Percentiles rank a stretch among this genome's conserved stretches.
phyloP scores from a whole-genome alignment of 257 asterid genomes.

The Solanum lycopersicoides region DNA sequence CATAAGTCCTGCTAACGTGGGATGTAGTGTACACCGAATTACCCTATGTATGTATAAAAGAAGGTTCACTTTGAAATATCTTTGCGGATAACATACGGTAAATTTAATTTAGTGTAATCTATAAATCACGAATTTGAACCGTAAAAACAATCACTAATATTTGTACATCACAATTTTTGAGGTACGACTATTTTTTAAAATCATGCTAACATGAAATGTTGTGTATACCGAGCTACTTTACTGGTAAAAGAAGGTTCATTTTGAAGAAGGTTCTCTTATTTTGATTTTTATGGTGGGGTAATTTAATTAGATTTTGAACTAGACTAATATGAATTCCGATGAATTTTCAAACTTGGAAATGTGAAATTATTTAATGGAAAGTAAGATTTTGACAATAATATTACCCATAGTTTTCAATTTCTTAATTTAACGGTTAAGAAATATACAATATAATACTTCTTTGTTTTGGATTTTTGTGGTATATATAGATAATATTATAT shows the following conservation, averaged over 20 bases:
- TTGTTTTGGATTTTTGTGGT: neutral
- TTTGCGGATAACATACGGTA: neutral
- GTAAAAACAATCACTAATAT: neutral
- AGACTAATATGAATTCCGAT: neutral
- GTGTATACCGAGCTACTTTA: neutral
- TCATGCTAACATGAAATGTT: neutral
- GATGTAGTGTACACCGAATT: neutral
- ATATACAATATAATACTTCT: neutral
- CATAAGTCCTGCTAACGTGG: neutral
- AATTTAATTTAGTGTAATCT: neutral
- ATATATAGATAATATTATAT: no score
- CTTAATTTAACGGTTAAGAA: neutral
- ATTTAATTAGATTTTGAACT: neutral
- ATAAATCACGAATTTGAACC: fast-evolving
- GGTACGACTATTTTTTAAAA: fast-evolving
- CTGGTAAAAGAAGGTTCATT: neutral
- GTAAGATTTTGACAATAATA: neutral
- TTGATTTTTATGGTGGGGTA: neutral
- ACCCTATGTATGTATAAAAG: neutral
- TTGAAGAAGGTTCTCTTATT: neutral
- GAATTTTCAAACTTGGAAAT: neutral
- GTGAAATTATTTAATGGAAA: neutral
- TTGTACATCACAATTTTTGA: neutral
- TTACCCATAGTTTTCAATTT: neutral
- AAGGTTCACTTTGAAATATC: neutral